Percentiles rank a stretch among this genome's conserved stretches.
phyloP scores from a whole-genome alignment of 2,329 filamentous ascomycete species.

The Fusarium guadeloupense region DNA sequence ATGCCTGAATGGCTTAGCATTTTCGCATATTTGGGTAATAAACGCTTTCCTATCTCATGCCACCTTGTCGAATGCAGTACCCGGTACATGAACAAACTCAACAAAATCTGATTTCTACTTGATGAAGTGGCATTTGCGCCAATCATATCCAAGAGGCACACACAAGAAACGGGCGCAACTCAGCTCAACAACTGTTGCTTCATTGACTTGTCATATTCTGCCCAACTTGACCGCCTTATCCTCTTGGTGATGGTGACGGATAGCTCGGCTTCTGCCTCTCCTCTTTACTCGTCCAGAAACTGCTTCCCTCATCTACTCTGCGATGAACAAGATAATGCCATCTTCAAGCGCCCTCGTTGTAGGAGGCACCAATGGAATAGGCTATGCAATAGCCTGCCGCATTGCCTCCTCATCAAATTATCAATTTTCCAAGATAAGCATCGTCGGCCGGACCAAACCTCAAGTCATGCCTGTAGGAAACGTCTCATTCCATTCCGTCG shows the following conservation, averaged over 20 bases:
- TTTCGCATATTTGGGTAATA: no score
- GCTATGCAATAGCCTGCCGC: slow-evolving; percentile 49
- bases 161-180: neutral
- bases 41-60: no score
- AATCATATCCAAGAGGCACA: no score
- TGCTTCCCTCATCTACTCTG: no score
- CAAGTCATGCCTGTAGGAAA: slow-evolving; percentile 43
- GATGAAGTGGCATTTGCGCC: no score
- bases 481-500: slow-evolving; percentile 45
- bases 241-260: neutral
- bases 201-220: neutral
- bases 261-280: neutral
- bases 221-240: no score
- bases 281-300: neutral
- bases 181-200: neutral
- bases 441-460: slow-evolving; percentile 47
- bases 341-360: slow-evolving; percentile 45
- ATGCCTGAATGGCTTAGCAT: no score
- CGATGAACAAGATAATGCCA: neutral
- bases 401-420: slow-evolving; percentile 40
- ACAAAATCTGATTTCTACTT: no score
- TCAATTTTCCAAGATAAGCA: slow-evolving; percentile 41
- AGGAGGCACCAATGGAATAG: slow-evolving; percentile 49
- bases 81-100: no score
- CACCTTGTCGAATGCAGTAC: no score